These are phyloP conservation scores for Blastobotrys muscicola DNA, from an alignment of 805 yeast species.

Conservation along the genomic window DNA sequence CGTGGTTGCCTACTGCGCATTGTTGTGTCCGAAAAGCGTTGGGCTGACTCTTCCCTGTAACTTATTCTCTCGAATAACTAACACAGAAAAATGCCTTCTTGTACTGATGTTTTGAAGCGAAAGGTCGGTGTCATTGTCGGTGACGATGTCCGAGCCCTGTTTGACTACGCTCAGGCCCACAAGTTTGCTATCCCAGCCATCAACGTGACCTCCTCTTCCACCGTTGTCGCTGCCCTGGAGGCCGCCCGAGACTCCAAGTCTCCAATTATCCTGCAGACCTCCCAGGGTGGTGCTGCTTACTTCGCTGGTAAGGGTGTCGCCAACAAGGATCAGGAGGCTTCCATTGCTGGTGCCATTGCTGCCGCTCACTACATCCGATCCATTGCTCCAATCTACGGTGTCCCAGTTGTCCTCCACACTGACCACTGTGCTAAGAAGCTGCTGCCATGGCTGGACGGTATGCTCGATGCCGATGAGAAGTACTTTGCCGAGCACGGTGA, in stretches of 20 bases:
- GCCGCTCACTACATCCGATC: conserved; percentile 97
- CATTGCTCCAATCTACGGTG: conserved; percentile 91
- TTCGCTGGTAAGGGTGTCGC: conserved; percentile 98
- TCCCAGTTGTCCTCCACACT: conserved; percentile 94
- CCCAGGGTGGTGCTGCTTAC: conserved; percentile 99
- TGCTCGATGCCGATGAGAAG: conserved; percentile 93
- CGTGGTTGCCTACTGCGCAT: no score
- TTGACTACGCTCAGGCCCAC: conserved; percentile 86
- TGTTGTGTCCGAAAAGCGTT: no score
- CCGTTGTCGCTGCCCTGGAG: conserved; percentile 93
- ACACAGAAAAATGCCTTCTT: conserved; percentile 16
- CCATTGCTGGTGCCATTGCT: conserved; percentile 90
- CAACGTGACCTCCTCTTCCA: conserved; percentile 95
- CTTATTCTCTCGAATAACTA: neutral
- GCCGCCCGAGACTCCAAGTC: conserved; percentile 92
- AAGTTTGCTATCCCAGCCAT: conserved; percentile 98
- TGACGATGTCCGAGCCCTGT: conserved; percentile 74
- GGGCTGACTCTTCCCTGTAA: neutral
- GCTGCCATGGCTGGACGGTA: conserved; percentile 97
- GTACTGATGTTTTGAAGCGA: conserved; percentile 62
- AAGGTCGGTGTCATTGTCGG: conserved; percentile 98
- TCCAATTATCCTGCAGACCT: conserved; percentile 93
- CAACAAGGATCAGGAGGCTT: conserved; percentile 88
- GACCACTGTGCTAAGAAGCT: conserved; percentile 99
- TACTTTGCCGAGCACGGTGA: conserved; percentile 79